phyloP scores from a whole-genome alignment of 1,139 yeast species.

The Zygosaccharomyces sapae region DNA sequence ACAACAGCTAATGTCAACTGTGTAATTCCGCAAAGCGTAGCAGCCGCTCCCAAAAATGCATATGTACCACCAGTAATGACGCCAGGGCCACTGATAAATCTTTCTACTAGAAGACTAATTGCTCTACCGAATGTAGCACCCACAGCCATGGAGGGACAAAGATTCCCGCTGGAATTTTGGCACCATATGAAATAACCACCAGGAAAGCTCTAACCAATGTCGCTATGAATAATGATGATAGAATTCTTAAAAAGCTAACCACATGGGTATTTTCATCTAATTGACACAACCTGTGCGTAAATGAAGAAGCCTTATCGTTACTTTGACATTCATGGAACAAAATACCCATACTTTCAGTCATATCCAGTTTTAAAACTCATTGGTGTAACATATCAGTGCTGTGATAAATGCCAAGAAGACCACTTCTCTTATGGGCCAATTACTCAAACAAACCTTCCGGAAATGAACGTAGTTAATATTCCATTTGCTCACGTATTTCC shows the following conservation, averaged over 20 bases:
- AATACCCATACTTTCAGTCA: slow-evolving; percentile 93
- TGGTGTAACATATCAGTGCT: slow-evolving; percentile 75
- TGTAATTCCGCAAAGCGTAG: slow-evolving; percentile 90
- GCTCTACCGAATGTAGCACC: slow-evolving; percentile 94
- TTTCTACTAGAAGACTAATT: slow-evolving; percentile 53
- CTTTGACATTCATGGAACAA: slow-evolving; percentile 78
- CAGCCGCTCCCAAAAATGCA: slow-evolving; percentile 96
- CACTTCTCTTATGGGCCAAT: slow-evolving; percentile 60
- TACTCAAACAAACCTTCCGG: slow-evolving; percentile 59
- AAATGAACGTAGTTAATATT: slow-evolving; percentile 76
- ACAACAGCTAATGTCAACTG: slow-evolving; percentile 89
- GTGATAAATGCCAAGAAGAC: slow-evolving; percentile 62
- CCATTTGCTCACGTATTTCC: slow-evolving; percentile 72
- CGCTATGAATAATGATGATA: slow-evolving; percentile 58
- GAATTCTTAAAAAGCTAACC: slow-evolving; percentile 34
- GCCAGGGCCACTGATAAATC: slow-evolving; percentile 44
- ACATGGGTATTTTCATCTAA: slow-evolving; percentile 38
- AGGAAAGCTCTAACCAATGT: slow-evolving; percentile 66
- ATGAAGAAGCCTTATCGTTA: slow-evolving; percentile 36
- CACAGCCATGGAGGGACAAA: slow-evolving; percentile 94
- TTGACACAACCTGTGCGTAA: slow-evolving; percentile 48
- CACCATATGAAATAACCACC: slow-evolving; percentile 82
- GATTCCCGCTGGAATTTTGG: slow-evolving; percentile 92
- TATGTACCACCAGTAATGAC: slow-evolving; percentile 91
- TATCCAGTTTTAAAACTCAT: slow-evolving; percentile 77